phyloP scores from a whole-genome alignment of 257 asterid species.

The Penstemon eatonii region DNA sequence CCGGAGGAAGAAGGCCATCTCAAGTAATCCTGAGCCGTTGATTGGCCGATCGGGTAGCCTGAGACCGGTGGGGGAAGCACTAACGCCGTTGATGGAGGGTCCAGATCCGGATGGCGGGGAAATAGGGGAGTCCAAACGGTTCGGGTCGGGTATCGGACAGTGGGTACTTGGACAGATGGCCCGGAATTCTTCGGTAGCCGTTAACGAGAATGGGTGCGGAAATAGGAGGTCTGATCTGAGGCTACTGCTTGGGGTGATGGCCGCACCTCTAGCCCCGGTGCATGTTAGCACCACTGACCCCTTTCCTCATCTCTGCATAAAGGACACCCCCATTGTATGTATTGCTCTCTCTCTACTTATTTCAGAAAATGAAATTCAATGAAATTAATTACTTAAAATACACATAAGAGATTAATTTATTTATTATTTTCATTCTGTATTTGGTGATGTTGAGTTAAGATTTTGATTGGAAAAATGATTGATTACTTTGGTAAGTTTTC shows the following conservation, averaged over 20 bases:
- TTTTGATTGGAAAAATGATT: not conserved
- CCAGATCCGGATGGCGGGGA: conserved; percentile 69
- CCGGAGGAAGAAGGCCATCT: conserved; percentile 49
- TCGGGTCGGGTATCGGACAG: conserved; percentile 54
- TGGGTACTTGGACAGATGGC: conserved; percentile 64
- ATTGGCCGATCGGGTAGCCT: conserved; percentile 62
- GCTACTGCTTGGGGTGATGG: conserved; percentile 87
- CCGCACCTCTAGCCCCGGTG: conserved; percentile 89
- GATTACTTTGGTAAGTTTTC: no score
- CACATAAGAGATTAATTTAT: not conserved
- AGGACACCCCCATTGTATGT: conserved; percentile 77
- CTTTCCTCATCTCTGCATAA: conserved; percentile 75
- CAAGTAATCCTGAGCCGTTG: conserved; percentile 34
- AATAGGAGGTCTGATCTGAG: conserved; percentile 69
- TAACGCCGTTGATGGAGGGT: conserved; percentile 76
- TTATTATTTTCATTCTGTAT: not conserved
- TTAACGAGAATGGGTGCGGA: conserved; percentile 31
- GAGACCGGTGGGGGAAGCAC: conserved; percentile 48
- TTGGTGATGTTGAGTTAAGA: not conserved
- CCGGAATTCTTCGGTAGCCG: conserved; percentile 49
- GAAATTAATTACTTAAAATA: no score
- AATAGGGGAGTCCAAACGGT: conserved; percentile 49
- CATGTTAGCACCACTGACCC: conserved; percentile 76
- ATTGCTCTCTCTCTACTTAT: not conserved
- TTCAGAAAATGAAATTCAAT: no score